Evolutionary conservation across 176 grass and related monocot species (phyloP), one percentile per base, ranked within the genome.

Genomic region (Canna indica): DNA sequence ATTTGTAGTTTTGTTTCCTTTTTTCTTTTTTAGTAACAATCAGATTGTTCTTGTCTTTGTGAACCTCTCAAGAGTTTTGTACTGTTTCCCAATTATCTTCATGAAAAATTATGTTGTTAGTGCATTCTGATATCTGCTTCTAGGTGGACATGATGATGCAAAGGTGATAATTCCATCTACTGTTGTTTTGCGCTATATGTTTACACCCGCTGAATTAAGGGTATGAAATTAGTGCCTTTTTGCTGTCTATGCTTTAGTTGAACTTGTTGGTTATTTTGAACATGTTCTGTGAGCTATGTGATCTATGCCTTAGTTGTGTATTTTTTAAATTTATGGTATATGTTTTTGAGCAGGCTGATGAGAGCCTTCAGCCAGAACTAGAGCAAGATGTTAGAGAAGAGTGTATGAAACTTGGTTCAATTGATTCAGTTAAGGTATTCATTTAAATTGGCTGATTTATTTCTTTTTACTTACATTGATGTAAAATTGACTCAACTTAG

Each of bases 121-220:
- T 56, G 56, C 52, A 48, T 44, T 65, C 54, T 50, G 32, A 54
- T 77, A 80, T 77, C 25, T 82, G 25, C 76, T 67, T 71, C 63
- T 87, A 93, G 94, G 94, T 84, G 94, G 89, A 28, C 94, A 88
- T 80, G 89, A 99, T 80, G 89, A 97, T 87, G 79, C 76, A 74
- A 97, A 90, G 84, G 16, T 93, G 72, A 81, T 18, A 32, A 82
- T 97, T 85, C 86, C 89, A 66, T 70, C 79, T 35, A 87, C 82
- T 12, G 79, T 99, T 48, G 74, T 99, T 85, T 83, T 99, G 59
- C 62, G 80, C 45, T 79, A 93, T 68, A 93, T 99, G 89, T 99
- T 97, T 68, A 76, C 75, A 62, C 89, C 89, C 67, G 77, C 86
- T 77, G 94, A 97, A 67, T 72, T 99, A 67, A 90, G 89, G 81